phyloP scores from a whole-genome alignment of 257 asterid species.

The Verbascum thapsus region DNA sequence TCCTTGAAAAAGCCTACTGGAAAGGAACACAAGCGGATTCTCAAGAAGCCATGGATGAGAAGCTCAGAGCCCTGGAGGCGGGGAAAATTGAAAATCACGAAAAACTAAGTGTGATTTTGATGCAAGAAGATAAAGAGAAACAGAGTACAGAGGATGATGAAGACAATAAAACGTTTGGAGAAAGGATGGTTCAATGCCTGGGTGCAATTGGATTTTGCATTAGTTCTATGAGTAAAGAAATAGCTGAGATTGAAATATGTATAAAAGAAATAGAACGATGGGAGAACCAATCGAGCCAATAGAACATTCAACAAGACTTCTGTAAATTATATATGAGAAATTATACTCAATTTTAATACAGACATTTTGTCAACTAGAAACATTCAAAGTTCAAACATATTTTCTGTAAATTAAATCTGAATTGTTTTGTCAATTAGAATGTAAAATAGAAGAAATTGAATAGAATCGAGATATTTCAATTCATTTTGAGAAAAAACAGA shows the following conservation, averaged over 20 bases:
- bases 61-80: slow-evolving; percentile 36
- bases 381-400: too few species aligned
- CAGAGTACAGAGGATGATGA: slow-evolving; percentile 23
- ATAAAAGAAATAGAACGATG: slow-evolving; percentile 35
- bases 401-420: too few species aligned
- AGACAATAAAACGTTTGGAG: slow-evolving; percentile 27
- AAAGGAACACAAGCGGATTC: slow-evolving; percentile 21
- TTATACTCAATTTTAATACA: not conserved
- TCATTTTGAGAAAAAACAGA: not conserved
- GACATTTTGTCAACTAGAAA: too few species aligned
- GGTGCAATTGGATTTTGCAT: slow-evolving; percentile 45
- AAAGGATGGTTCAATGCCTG: slow-evolving; percentile 26
- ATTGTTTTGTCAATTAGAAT: too few species aligned
- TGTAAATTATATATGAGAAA: not conserved
- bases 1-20: slow-evolving; percentile 28
- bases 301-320: not conserved
- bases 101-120: not conserved
- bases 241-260: slow-evolving; percentile 28
- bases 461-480: not conserved
- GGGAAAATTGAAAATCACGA: slow-evolving; percentile 32
- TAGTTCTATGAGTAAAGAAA: slow-evolving; percentile 37
- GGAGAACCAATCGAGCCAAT: slow-evolving; percentile 22
- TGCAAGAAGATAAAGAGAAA: slow-evolving; percentile 22
- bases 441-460: not conserved
- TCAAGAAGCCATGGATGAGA: slow-evolving; percentile 29